phyloP scores from a whole-genome alignment of 2,329 filamentous ascomycete species.

The Aspergillus sp. region DNA sequence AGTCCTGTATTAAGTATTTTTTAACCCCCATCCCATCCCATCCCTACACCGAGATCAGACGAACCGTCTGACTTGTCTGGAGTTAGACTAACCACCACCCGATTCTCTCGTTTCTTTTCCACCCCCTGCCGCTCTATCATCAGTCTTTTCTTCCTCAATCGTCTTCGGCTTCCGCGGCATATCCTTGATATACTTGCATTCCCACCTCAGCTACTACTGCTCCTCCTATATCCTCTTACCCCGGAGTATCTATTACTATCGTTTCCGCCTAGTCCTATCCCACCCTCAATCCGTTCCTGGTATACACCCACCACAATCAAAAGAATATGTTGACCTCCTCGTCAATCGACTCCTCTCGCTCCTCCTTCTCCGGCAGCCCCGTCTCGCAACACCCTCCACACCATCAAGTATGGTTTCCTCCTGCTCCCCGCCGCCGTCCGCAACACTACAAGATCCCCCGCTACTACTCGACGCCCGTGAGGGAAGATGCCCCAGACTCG shows the following conservation, averaged over 20 bases:
- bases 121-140: neutral
- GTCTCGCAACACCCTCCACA: conserved; percentile 30
- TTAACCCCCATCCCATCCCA: conserved; percentile 12
- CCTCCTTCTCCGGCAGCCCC: conserved; percentile 29
- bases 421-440: conserved; percentile 26
- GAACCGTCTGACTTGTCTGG: conserved; percentile 16
- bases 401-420: conserved; percentile 28
- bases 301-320: neutral
- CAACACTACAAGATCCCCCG: conserved; percentile 31
- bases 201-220: neutral
- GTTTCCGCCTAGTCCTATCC: neutral
- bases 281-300: neutral
- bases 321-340: conserved; percentile 30
- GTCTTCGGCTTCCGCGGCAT: conserved; percentile 1
- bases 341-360: conserved; percentile 31
- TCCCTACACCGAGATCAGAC: conserved; percentile 17
- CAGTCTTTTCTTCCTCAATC: conserved; percentile 1
- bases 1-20: conserved; percentile 10
- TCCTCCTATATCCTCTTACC: neutral
- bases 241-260: neutral
- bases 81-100: conserved; percentile 8
- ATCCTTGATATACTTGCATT: conserved; percentile 7
- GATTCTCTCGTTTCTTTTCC: conserved; percentile 6
- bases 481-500: conserved; percentile 29
- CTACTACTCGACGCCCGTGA: conserved; percentile 39